These are phyloP conservation scores for Pestalotiopsis sp. DNA, from an alignment of 2,329 filamentous ascomycete species.

Conservation along the genomic window DNA sequence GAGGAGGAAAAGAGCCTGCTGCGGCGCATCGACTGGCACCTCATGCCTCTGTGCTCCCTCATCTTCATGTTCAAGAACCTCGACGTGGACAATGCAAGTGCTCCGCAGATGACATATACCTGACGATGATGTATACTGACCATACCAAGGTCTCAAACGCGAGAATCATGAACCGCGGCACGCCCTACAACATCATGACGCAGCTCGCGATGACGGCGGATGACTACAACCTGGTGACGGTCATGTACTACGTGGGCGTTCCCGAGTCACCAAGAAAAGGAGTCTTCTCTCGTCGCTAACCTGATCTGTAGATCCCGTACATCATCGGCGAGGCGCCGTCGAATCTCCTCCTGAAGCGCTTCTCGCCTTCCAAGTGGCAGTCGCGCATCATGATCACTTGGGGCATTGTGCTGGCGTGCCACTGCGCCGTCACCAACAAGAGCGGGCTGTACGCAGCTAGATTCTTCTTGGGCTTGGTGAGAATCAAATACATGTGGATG, in stretches of 20 bases:
- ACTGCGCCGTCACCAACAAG: conserved; percentile 39
- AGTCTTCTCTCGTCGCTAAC: not conserved
- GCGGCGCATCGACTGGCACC: conserved; percentile 42
- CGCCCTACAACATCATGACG: conserved; percentile 41
- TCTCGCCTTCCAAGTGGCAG: conserved; percentile 42
- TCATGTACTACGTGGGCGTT: conserved; percentile 40
- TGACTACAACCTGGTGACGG: conserved; percentile 41
- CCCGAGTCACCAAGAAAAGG: no score
- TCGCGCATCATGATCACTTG: conserved; percentile 43
- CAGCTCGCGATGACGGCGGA: conserved; percentile 41
- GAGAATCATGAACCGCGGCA: conserved; percentile 45
- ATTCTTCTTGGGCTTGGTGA: conserved; percentile 38
- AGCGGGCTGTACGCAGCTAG: conserved; percentile 38
- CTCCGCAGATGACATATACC: not conserved
- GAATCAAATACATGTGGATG: conserved; percentile 20
- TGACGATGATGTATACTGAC: not conserved
- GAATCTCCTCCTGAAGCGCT: conserved; percentile 40
- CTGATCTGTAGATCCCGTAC: conserved; percentile 35
- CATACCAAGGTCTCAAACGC: conserved; percentile 45
- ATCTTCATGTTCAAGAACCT: conserved; percentile 44
- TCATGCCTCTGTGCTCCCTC: conserved; percentile 41
- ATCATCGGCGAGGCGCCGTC: conserved; percentile 42
- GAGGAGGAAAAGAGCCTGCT: conserved; percentile 48
- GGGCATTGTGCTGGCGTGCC: conserved; percentile 36
- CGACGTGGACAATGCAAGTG: conserved; percentile 37